Evolutionary conservation across 176 grass and related monocot species (phyloP).

Genomic region (Lolium perenne): DNA sequence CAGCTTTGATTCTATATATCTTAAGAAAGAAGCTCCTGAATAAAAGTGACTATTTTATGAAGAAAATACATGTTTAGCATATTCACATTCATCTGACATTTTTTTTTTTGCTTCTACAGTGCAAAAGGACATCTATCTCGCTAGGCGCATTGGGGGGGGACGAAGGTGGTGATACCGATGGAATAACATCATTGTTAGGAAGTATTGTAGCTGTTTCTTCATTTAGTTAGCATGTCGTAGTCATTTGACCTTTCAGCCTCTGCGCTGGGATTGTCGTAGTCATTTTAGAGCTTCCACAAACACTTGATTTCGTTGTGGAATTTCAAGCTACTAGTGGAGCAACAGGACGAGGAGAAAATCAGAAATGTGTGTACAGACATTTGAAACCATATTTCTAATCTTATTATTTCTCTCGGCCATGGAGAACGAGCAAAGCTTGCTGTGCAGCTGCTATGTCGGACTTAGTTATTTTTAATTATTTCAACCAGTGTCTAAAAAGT

Average conservation of each 20-base stretch:
- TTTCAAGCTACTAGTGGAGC: neutral
- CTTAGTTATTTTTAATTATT: neutral
- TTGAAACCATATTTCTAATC: neutral
- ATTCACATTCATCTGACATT: neutral
- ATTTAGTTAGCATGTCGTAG: neutral
- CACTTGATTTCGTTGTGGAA: neutral
- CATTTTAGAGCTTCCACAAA: neutral
- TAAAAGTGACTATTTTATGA: neutral
- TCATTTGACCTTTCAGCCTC: neutral
- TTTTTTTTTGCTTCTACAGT: slow-evolving; percentile 49
- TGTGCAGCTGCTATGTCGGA: neutral
- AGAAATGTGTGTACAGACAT: neutral
- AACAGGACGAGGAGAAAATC: neutral
- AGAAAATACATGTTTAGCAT: neutral
- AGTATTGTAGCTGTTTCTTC: neutral
- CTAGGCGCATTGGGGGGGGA: slow-evolving; percentile 61
- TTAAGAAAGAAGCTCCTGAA: neutral
- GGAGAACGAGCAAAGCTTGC: neutral
- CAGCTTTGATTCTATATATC: neutral
- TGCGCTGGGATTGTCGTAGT: neutral
- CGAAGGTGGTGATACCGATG: slow-evolving; percentile 41
- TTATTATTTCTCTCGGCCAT: neutral
- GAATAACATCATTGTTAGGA: neutral
- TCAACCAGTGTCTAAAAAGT: neutral
- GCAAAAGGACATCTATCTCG: slow-evolving; percentile 93